phyloP scores from a whole-genome alignment of 176 grass and related monocot species.

The Typha latifolia region DNA sequence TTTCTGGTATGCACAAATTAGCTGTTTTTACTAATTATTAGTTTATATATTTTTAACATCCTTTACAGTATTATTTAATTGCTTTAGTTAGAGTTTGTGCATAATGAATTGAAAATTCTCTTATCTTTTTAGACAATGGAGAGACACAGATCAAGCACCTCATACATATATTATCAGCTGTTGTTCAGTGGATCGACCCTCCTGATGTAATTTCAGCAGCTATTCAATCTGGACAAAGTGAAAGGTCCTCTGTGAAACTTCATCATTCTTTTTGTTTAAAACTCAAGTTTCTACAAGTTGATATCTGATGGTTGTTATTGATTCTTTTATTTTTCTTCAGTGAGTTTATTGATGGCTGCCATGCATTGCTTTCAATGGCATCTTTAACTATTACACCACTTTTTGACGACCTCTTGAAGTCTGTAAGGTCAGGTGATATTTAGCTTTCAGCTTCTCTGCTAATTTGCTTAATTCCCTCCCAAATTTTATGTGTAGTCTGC shows the following conservation, averaged over 20 bases:
- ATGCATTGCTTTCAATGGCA: slow-evolving; percentile 79
- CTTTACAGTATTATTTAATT: neutral
- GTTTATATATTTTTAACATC: neutral
- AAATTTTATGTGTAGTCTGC: neutral
- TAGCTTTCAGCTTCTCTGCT: neutral
- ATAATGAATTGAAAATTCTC: slow-evolving; percentile 1
- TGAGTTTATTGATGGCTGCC: slow-evolving; percentile 96
- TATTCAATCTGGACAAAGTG: slow-evolving; percentile 62
- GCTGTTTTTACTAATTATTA: too few species aligned
- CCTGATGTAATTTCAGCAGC: slow-evolving; percentile 58
- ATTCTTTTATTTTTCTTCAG: slow-evolving; percentile 27
- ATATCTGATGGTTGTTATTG: slow-evolving; percentile 23
- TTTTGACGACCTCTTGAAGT: slow-evolving; percentile 85
- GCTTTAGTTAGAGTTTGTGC: neutral
- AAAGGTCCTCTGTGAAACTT: slow-evolving; percentile 48
- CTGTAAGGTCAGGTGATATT: slow-evolving; percentile 58
- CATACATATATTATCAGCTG: slow-evolving; percentile 73
- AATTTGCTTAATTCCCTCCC: neutral
- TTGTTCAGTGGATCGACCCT: slow-evolving; percentile 81
- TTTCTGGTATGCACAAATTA: too few species aligned
- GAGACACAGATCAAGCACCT: slow-evolving; percentile 80
- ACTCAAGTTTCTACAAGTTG: slow-evolving; percentile 22
- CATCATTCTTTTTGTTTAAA: slow-evolving; percentile 10
- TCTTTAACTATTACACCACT: slow-evolving; percentile 61
- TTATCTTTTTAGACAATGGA: slow-evolving; percentile 52